Evolutionary conservation across 805 yeast genomes (phyloP).

Genomic region (Yarrowia sp.): DNA sequence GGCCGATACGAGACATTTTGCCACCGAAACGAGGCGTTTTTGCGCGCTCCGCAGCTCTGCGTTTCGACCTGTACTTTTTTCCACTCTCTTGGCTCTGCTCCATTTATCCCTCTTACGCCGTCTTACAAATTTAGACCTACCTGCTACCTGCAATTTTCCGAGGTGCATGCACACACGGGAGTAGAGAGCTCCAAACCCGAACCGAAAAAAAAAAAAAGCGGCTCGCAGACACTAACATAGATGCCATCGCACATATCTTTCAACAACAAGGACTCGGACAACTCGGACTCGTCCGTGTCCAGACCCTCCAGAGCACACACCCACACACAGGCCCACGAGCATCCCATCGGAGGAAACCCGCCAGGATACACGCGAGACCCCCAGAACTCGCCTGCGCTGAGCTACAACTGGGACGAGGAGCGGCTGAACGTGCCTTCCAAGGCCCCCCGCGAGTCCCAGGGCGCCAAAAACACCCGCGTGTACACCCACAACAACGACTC

Average conservation of each 20-base stretch:
- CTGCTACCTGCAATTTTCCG: background rate
- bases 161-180: slow-evolving; percentile 10
- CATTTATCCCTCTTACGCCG: too few relatives aligned
- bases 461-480: background rate
- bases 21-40: too few relatives aligned
- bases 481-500: slow-evolving; percentile 20
- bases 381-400: slow-evolving; percentile 18
- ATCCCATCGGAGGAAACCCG: slow-evolving; percentile 14
- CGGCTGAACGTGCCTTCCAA: slow-evolving; percentile 12
- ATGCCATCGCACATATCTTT: slow-evolving; percentile 19
- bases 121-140: too few relatives aligned
- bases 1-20: too few relatives aligned
- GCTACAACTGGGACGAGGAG: slow-evolving; percentile 25
- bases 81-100: too few relatives aligned
- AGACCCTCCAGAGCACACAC: slow-evolving; percentile 9
- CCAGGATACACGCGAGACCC: background rate
- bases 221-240: too few relatives aligned
- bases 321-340: slow-evolving; percentile 7
- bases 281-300: slow-evolving; percentile 19
- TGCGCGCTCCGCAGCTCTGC: too few relatives aligned
- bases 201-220: slow-evolving; percentile 20
- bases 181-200: background rate
- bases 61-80: too few relatives aligned
- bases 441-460: background rate
- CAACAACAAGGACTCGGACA: slow-evolving; percentile 20